A percentile compares a stretch with the other conserved stretches of the same genome.
Evolutionary conservation across 2,329 filamentous ascomycete genomes (phyloP).

Genomic region (Botrytis paeoniae): DNA sequence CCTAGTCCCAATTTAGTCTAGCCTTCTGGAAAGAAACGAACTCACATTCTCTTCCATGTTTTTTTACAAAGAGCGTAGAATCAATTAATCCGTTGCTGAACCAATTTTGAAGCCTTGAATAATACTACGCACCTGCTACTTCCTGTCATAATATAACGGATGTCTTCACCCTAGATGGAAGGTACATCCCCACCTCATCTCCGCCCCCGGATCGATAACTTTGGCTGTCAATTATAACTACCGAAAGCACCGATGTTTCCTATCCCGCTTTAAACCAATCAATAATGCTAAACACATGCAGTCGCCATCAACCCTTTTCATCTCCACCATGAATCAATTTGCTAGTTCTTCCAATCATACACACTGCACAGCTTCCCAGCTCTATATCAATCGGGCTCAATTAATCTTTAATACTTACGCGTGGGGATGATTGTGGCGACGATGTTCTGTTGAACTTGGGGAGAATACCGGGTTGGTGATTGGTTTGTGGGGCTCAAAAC

Average conservation of each 20-base stretch:
- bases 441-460: not conserved
- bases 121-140: not conserved
- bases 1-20: not conserved
- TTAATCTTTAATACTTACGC: not conserved
- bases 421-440: not conserved
- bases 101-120: not conserved
- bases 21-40: not conserved
- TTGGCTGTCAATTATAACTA: not conserved
- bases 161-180: not conserved
- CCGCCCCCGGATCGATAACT: not conserved
- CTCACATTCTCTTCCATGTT: not conserved
- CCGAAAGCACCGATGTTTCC: not conserved
- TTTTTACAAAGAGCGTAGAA: not conserved
- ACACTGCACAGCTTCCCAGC: not conserved
- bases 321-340: not conserved
- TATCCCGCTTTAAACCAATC: not conserved
- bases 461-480: not conserved
- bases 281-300: not conserved
- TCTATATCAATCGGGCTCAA: not conserved
- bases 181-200: not conserved
- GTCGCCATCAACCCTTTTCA: not conserved
- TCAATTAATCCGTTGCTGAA: not conserved
- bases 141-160: not conserved
- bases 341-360: not conserved
- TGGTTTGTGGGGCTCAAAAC: not conserved